Evolutionary conservation across 192 early-diverging fungal genomes (phyloP).

Genomic region (Coemansia erecta): DNA sequence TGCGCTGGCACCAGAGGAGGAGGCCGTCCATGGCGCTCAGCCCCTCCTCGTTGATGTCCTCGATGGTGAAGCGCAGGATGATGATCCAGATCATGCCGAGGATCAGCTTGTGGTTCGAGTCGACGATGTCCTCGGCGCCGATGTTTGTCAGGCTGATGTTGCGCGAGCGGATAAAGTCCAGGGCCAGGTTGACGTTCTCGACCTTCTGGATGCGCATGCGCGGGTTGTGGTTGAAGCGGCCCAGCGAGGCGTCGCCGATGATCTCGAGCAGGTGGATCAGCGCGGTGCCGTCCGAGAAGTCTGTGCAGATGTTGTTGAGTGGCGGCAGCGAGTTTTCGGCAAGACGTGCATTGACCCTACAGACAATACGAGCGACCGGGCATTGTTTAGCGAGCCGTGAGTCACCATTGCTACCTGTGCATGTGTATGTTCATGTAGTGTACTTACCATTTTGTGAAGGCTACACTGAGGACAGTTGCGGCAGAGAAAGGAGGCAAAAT

Average conservation of each 20-base stretch:
- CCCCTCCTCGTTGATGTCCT: slow-evolving; percentile 91
- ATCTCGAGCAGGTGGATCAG: slow-evolving; percentile 84
- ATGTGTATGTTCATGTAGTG: neutral
- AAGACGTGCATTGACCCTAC: slow-evolving; percentile 78
- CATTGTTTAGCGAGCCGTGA: neutral
- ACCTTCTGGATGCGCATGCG: slow-evolving; percentile 91
- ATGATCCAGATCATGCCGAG: slow-evolving; percentile 97
- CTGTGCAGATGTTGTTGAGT: slow-evolving; percentile 57
- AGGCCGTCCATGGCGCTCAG: slow-evolving; percentile 95
- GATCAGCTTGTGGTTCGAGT: slow-evolving; percentile 86
- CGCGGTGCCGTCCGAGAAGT: slow-evolving; percentile 65
- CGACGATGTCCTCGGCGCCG: slow-evolving; percentile 97
- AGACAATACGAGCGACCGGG: neutral
- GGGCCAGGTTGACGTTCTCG: slow-evolving; percentile 92
- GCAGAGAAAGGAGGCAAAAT: neutral
- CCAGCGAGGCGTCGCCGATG: slow-evolving; percentile 86
- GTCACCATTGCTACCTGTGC: neutral
- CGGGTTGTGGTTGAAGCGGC: slow-evolving; percentile 84
- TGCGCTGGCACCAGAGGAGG: slow-evolving; percentile 94
- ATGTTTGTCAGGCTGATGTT: slow-evolving; percentile 91
- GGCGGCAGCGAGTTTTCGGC: slow-evolving; percentile 50
- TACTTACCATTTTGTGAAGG: slow-evolving; percentile 79
- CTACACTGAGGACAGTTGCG: slow-evolving; percentile 22
- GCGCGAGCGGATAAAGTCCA: slow-evolving; percentile 87
- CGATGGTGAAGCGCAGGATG: slow-evolving; percentile 95